Conservation (phyloP, 805 yeast species). For the Kuraishia hungarica region DNA sequence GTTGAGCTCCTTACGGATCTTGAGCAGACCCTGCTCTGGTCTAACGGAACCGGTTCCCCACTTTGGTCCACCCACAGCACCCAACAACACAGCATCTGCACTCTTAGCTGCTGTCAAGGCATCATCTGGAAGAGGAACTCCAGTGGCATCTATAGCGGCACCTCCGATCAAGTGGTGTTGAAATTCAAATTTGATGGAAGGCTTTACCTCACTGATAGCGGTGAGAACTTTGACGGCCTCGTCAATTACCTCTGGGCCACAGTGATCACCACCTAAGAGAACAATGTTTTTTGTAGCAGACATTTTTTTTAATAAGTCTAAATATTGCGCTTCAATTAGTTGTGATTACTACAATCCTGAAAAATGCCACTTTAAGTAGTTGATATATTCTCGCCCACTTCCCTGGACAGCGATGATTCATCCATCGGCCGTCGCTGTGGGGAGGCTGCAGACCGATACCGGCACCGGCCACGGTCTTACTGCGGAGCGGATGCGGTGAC, state of each 20-base stretch:
- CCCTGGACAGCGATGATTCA: not conserved
- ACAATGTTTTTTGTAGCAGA: slow-evolving; percentile 58
- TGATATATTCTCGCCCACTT: not conserved
- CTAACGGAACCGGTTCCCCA: slow-evolving; percentile 97
- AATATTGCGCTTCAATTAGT: not conserved
- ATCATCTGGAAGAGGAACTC: slow-evolving; percentile 81
- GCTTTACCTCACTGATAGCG: slow-evolving; percentile 58
- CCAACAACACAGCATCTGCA: slow-evolving; percentile 92
- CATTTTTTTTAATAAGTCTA: slow-evolving; percentile 7
- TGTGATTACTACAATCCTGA: not conserved
- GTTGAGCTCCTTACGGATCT: slow-evolving; percentile 90
- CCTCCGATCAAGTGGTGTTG: slow-evolving; percentile 90
- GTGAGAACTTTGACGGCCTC: slow-evolving; percentile 88
- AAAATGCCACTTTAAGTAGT: not conserved
- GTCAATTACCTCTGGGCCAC: slow-evolving; percentile 80
- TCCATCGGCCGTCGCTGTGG: not conserved
- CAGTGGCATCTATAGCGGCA: slow-evolving; percentile 96
- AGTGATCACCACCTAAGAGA: slow-evolving; percentile 94
- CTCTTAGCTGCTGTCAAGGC: slow-evolving; percentile 74
- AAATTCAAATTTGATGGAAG: slow-evolving; percentile 61
- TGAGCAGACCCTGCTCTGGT: slow-evolving; percentile 93
- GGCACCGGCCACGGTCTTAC: not conserved
- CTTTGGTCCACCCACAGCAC: slow-evolving; percentile 99
- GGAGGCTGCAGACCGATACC: not conserved
- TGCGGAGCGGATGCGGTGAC: not conserved